Percentiles rank a stretch among this genome's conserved stretches.
These are phyloP conservation scores for Amanita muscaria DNA, from an alignment of 768 basidiomycete genomes.

Conservation along the genomic window DNA sequence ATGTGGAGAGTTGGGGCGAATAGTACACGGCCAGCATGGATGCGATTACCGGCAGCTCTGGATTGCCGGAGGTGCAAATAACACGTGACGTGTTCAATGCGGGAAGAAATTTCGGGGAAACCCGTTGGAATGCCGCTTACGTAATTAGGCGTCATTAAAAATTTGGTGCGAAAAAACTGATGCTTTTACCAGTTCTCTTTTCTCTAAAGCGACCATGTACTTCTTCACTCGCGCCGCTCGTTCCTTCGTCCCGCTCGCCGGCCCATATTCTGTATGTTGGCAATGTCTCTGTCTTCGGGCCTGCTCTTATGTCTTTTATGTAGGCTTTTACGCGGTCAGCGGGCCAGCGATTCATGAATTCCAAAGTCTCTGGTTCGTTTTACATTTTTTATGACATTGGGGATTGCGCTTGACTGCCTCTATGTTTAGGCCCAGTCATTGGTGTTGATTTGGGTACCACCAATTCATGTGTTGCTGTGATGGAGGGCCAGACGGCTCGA, in stretches of 20 bases:
- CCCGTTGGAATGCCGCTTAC: constrained; percentile 27
- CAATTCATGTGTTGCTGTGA: constrained; percentile 86
- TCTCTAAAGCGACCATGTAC: constrained; percentile 57
- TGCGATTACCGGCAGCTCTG: no score
- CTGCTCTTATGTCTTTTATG: constrained; percentile 11
- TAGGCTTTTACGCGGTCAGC: constrained; percentile 62
- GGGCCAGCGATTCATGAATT: constrained; percentile 91
- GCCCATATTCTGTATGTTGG: constrained; percentile 47
- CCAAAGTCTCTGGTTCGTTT: constrained; percentile 77
- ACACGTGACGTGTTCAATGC: constrained; percentile 14
- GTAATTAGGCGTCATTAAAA: constrained; percentile 33
- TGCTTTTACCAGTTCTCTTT: constrained; percentile 28
- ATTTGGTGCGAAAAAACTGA: constrained; percentile 20
- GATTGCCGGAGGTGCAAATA: no score
- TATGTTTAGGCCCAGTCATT: constrained; percentile 70
- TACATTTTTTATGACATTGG: constrained; percentile 9
- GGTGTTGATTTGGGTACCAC: constrained; percentile 97
- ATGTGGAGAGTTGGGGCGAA: no score
- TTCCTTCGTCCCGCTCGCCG: constrained; percentile 49
- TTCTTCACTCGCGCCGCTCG: constrained; percentile 58
- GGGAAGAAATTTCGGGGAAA: constrained; percentile 29
- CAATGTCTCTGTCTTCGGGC: background rate
- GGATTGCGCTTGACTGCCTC: constrained; percentile 3
- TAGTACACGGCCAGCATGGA: no score
- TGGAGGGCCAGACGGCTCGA: constrained; percentile 92